Conservation (phyloP, 192 early-diverging fungal genomes). For the Thamnidium elegans region DNA sequence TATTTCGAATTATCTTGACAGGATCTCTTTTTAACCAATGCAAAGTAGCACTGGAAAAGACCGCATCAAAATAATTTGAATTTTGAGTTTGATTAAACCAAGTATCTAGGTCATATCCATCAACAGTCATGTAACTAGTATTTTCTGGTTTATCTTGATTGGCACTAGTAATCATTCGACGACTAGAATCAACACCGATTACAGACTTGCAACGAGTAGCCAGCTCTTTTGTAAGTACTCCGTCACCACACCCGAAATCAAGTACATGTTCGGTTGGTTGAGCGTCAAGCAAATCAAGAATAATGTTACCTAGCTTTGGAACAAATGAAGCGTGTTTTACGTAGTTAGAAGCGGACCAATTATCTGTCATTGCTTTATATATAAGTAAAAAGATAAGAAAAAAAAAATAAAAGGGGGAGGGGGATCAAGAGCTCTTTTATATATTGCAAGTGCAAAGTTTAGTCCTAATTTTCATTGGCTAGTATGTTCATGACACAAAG, state of each 20-base stretch:
- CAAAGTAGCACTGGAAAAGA: conserved; percentile 69
- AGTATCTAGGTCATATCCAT: conserved; percentile 48
- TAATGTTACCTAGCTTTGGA: conserved; percentile 44
- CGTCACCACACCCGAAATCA: conserved; percentile 72
- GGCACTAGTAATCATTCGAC: conserved; percentile 56
- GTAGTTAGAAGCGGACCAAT: conserved; percentile 56
- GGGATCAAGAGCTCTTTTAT: too few species aligned
- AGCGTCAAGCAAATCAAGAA: conserved; percentile 50
- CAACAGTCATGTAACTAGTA: conserved; percentile 42
- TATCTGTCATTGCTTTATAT: conserved; percentile 15
- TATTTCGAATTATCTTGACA: conserved; percentile 54
- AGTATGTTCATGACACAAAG: too few species aligned
- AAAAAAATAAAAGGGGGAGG: too few species aligned
- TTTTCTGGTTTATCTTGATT: conserved; percentile 25
- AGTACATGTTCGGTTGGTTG: conserved; percentile 54
- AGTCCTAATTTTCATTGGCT: too few species aligned
- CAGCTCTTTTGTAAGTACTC: conserved; percentile 55
- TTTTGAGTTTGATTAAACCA: conserved; percentile 37
- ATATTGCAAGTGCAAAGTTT: too few species aligned
- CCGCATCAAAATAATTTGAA: conserved; percentile 56
- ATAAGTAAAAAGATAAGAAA: too few species aligned
- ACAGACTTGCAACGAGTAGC: conserved; percentile 42
- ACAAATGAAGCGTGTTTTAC: conserved; percentile 57
- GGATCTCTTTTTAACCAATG: conserved; percentile 72
- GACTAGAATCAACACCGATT: conserved; percentile 59